Evolutionary conservation across 2,329 filamentous ascomycete genomes (phyloP).

Genomic region (Pseudophaeomoniella oleicola): DNA sequence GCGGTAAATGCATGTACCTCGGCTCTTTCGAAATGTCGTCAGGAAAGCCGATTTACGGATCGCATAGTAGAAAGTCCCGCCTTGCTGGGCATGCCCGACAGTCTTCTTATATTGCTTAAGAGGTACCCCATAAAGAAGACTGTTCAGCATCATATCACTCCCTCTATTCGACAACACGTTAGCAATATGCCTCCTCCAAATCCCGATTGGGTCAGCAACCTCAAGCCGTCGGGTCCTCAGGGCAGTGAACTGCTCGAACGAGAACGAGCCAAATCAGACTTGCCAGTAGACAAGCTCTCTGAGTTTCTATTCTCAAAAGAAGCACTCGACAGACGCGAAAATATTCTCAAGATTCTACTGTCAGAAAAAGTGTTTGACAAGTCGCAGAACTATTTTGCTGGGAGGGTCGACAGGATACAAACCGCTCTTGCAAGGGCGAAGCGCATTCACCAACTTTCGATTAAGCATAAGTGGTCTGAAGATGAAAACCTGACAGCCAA

Average conservation of each 20-base stretch:
- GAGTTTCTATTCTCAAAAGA: conserved; percentile 56
- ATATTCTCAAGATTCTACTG: conserved; percentile 50
- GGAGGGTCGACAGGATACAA: conserved; percentile 54
- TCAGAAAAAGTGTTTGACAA: conserved; percentile 62
- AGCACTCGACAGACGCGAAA: conserved; percentile 43
- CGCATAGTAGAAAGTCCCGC: too few species aligned
- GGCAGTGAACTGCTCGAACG: conserved; percentile 53
- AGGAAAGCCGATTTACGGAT: too few species aligned
- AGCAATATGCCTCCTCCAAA: conserved; percentile 19
- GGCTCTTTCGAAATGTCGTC: not conserved
- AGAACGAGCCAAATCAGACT: conserved; percentile 52
- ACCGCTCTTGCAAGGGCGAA: conserved; percentile 57
- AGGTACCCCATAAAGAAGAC: too few species aligned
- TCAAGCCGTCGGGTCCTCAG: conserved; percentile 52
- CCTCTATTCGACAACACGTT: conserved; percentile 11
- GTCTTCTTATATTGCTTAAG: too few species aligned
- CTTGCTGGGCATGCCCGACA: too few species aligned
- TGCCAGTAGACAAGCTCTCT: conserved; percentile 53
- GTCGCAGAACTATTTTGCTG: conserved; percentile 61
- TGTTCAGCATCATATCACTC: too few species aligned
- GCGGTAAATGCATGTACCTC: too few species aligned
- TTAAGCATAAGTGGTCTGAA: conserved; percentile 51
- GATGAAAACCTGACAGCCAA: conserved; percentile 52
- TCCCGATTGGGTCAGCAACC: conserved; percentile 51
- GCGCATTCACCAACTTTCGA: conserved; percentile 50